Conservation (phyloP, 2,329 filamentous ascomycete genomes). For the Pseudogymnoascus sp. region DNA sequence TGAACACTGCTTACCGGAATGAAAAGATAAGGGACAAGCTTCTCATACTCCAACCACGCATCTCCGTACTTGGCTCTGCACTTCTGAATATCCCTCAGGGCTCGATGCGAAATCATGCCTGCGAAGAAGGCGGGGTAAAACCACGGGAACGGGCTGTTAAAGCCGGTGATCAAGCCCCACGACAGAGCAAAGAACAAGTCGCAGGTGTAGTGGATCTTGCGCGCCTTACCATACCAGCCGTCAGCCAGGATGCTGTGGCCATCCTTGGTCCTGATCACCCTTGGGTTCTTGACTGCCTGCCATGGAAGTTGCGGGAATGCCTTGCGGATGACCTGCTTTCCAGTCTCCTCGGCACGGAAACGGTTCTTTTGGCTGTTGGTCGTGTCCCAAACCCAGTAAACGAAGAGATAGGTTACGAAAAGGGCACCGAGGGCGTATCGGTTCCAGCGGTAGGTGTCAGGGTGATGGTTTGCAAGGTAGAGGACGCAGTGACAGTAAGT, state of each 20-base stretch:
- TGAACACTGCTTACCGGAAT: conserved; percentile 51
- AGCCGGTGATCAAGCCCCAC: conserved; percentile 77
- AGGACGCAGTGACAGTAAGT: conserved; percentile 92
- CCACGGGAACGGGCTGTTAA: conserved; percentile 76
- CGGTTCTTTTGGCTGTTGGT: conserved; percentile 91
- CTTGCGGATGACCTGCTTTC: conserved; percentile 60
- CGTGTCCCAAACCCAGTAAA: conserved; percentile 90
- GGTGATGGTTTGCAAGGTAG: conserved; percentile 77
- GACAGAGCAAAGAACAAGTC: conserved; percentile 69
- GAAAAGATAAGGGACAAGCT: conserved; percentile 72
- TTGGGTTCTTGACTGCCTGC: conserved; percentile 73
- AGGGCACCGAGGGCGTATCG: conserved; percentile 56
- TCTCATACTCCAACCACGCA: conserved; percentile 74
- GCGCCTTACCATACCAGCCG: conserved; percentile 75
- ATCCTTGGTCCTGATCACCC: conserved; percentile 62
- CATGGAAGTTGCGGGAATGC: conserved; percentile 89
- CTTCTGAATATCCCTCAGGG: conserved; percentile 63
- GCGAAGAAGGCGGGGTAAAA: conserved; percentile 80
- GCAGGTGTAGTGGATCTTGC: conserved; percentile 76
- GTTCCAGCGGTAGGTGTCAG: conserved; percentile 70
- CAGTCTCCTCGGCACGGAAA: conserved; percentile 73
- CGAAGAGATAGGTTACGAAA: conserved; percentile 65
- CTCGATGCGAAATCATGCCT: conserved; percentile 72
- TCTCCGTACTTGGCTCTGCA: conserved; percentile 75
- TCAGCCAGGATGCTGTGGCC: conserved; percentile 66